Evolutionary conservation across 139 green algal genomes (phyloP).

Genomic region (Diplosphaera chodatii): DNA sequence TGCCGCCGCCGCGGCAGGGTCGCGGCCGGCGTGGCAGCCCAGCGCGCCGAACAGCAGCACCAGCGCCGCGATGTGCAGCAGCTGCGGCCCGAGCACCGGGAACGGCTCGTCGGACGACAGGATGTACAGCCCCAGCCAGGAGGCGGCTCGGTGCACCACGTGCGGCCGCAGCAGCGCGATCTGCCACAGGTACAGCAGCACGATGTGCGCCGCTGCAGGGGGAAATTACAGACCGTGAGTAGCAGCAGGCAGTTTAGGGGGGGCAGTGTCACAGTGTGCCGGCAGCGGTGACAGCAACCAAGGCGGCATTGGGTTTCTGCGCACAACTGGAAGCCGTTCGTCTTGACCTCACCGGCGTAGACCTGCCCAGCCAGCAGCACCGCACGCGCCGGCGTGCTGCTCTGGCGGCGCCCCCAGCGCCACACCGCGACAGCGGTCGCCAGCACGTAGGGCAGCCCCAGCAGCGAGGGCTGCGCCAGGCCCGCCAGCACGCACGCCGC

Average conservation of each 20-base stretch:
- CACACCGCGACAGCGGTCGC: background rate
- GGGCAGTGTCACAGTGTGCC: too few species aligned
- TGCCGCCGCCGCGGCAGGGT: too few species aligned
- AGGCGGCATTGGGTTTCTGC: too few species aligned
- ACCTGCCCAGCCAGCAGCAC: background rate
- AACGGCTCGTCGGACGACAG: background rate
- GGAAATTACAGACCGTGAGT: too few species aligned
- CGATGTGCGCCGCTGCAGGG: constrained; percentile 18
- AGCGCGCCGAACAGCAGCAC: constrained; percentile 17
- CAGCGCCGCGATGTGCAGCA: constrained; percentile 22
- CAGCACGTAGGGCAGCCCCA: constrained; percentile 17
- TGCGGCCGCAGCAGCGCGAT: background rate
- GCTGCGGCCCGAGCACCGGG: constrained; percentile 4
- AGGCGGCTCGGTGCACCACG: background rate
- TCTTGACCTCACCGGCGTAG: background rate
- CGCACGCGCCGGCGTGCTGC: background rate
- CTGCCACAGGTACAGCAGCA: constrained; percentile 31
- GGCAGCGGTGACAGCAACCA: too few species aligned
- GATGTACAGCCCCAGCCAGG: constrained; percentile 19
- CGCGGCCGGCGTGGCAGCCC: constrained; percentile 2
- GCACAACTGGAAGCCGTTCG: too few species aligned
- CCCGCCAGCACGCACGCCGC: constrained; percentile 2
- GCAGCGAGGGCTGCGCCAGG: constrained; percentile 18
- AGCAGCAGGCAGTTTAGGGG: too few species aligned
- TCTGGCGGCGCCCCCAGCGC: constrained; percentile 2